Percentiles rank a stretch among this genome's conserved stretches.
phyloP scores from a whole-genome alignment of 148 eudicot species.

The Vaccinium macrocarpon region DNA sequence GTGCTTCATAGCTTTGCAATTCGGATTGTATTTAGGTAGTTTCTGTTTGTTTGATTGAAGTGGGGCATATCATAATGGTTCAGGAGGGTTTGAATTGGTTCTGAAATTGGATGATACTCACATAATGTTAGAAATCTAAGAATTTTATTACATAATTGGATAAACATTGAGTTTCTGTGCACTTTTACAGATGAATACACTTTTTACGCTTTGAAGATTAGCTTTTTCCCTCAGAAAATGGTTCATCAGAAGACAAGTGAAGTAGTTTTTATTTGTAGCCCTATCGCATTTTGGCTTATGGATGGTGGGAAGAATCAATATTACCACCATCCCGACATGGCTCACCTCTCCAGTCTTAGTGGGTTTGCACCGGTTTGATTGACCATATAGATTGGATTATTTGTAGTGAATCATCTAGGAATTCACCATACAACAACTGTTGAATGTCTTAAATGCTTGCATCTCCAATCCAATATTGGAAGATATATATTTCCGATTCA shows the following conservation, averaged over 20 bases:
- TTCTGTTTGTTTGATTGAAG: background rate
- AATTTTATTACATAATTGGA: background rate
- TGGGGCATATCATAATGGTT: background rate
- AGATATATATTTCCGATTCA: background rate
- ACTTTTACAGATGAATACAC: background rate
- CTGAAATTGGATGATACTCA: background rate
- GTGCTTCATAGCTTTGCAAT: too few species aligned
- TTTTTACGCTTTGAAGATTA: background rate
- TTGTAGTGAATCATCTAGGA: background rate
- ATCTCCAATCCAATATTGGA: background rate
- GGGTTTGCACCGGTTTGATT: background rate
- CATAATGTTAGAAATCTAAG: background rate
- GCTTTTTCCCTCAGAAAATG: background rate
- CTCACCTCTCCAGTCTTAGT: background rate
- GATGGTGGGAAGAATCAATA: background rate
- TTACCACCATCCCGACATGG: background rate
- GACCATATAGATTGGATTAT: background rate
- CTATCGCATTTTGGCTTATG: background rate
- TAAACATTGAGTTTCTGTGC: background rate
- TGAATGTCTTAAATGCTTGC: background rate
- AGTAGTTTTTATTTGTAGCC: background rate
- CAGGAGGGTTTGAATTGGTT: background rate
- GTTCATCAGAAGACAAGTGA: background rate
- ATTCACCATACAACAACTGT: background rate
- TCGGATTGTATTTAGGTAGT: background rate